Evolutionary conservation across 139 green algal species (phyloP).

Genomic region (Eudorina sp.): DNA sequence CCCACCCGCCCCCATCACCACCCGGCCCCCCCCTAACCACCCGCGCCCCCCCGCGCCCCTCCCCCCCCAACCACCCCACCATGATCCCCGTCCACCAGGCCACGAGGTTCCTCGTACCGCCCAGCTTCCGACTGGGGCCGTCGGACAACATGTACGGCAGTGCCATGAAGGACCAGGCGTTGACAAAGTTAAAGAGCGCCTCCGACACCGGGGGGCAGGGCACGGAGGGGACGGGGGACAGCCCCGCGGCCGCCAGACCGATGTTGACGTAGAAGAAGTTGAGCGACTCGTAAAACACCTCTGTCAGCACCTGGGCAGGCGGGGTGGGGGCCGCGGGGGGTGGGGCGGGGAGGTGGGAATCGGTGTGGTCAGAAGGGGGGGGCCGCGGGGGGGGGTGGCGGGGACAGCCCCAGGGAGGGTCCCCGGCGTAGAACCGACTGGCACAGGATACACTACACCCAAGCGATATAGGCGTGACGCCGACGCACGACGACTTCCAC

Average conservation of each 20-base stretch:
- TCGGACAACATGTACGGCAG: constrained; percentile 81
- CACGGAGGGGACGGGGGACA: constrained; percentile 67
- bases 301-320: constrained; percentile 57
- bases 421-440: not conserved
- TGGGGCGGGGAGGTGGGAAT: not conserved
- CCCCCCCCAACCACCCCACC: constrained; percentile 13
- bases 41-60: not conserved
- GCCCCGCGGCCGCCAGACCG: constrained; percentile 49
- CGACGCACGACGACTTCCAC: not conserved
- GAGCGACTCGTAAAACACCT: constrained; percentile 78
- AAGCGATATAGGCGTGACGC: not conserved
- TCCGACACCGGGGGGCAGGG: constrained; percentile 60
- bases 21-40: not conserved
- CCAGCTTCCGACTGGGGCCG: constrained; percentile 57
- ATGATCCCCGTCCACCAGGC: constrained; percentile 76
- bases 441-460: too few species aligned
- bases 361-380: not conserved
- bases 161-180: constrained; percentile 68
- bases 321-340: constrained; percentile 26
- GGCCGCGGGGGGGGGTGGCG: not conserved
- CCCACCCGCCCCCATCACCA: not conserved
- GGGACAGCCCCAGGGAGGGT: not conserved
- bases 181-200: constrained; percentile 87
- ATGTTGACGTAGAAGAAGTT: constrained; percentile 95
- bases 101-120: constrained; percentile 19